Base-by-base conservation (phyloP, 768 basidiomycete species). In the Pleurotus citrinopileatus region DNA sequence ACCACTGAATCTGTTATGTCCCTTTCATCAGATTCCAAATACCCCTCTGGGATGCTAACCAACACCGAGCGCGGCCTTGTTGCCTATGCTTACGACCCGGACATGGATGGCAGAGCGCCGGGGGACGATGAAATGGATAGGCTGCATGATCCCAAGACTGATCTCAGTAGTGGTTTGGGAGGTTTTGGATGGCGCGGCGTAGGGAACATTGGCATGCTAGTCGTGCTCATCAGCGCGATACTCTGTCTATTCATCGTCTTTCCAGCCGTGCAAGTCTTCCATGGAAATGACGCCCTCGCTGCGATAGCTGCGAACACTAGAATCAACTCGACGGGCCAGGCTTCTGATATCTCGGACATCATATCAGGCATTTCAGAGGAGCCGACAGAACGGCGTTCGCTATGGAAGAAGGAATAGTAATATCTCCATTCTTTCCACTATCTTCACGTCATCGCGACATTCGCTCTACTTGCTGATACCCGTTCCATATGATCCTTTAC, bases 241-340 rank as follows among this genome's bases (percentile, higher is more conserved):
- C 65, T 95, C 52, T 65, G 65, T 19, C 73, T 96, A 3, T 96
- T 95, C 65, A 81, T 89, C 46, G 79, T 82, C 23, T 94, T 89
- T 62, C 94, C 94, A 0, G 76, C 94, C n/a, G 60, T 67, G 29
- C 60, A 58, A 26, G 80, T 75, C 42, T 75, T 74, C 59, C 61
- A 60, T 6, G 65, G 74, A 55, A 65, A 75, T 52, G 62, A 66
- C 0, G 63, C 66, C 22, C 71, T 67, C 28, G 54, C 58, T 52
- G 63, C 77, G 32, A 84, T 85, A 53, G 75, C 80, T 29, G 75
- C 78, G 12, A 89, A 86, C 55, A 78, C 79, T 7, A 64, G 69
- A 51, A 81, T 86, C 52, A 91, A 90, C 63, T 63, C 75, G 12
- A 84, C 86, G 0, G 86, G 86, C 1, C 87, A 90, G 69, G 81